A percentile compares a stretch with the other conserved stretches of the same genome.
These are phyloP conservation scores for Phytopythium kandeliae DNA, from an alignment of 352 stramenopile genomes.

Conservation along the genomic window DNA sequence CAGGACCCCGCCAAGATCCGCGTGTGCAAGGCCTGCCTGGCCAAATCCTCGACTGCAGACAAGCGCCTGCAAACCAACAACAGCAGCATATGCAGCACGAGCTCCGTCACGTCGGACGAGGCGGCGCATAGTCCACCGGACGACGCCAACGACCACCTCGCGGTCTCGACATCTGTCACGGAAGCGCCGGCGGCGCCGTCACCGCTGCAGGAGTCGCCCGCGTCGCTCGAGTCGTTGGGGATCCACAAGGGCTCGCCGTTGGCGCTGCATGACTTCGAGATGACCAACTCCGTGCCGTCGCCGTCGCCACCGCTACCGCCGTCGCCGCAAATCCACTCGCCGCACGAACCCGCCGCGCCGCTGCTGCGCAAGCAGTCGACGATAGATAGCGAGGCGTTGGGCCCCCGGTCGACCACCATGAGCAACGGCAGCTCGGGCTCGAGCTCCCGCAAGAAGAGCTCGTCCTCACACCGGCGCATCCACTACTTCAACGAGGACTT, in stretches of 20 bases:
- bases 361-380: slow-evolving; percentile 9
- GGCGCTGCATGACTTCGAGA: slow-evolving; percentile 46
- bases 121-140: slow-evolving; percentile 32
- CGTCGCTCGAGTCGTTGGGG: neutral
- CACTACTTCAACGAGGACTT: slow-evolving; percentile 88
- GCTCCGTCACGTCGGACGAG: slow-evolving; percentile 43
- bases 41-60: slow-evolving; percentile 37
- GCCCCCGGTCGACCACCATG: slow-evolving; percentile 3
- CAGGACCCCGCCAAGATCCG: slow-evolving; percentile 54
- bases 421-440: slow-evolving; percentile 22
- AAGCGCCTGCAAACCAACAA: slow-evolving; percentile 10
- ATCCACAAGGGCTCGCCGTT: slow-evolving; percentile 26
- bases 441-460: slow-evolving; percentile 25
- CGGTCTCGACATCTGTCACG: neutral
- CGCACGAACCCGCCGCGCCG: neutral
- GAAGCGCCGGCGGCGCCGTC: slow-evolving; percentile 13
- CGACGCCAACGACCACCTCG: slow-evolving; percentile 13
- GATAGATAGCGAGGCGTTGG: neutral
- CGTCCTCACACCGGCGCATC: slow-evolving; percentile 43
- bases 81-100: slow-evolving; percentile 37
- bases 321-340: slow-evolving; percentile 2
- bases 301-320: neutral
- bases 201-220: slow-evolving; percentile 2
- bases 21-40: slow-evolving; percentile 74
- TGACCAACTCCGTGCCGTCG: slow-evolving; percentile 16